Evolutionary conservation across 2,329 filamentous ascomycete species (phyloP).

Genomic region (Talaromyces albobiverticillius): DNA sequence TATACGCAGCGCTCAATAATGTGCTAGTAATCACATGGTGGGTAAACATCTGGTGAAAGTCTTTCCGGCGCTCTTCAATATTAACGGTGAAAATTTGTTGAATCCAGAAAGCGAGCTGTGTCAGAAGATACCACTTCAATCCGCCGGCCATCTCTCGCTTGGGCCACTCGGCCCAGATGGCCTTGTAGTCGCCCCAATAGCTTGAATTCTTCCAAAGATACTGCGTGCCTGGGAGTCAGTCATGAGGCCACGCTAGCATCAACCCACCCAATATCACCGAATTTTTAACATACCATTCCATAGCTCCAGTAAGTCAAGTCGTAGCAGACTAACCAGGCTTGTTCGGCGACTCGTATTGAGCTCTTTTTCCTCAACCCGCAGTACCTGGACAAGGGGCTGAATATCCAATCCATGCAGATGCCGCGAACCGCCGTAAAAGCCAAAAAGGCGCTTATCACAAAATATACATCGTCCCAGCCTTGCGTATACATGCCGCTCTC

Average conservation of each 20-base stretch:
- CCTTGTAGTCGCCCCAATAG: constrained; percentile 72
- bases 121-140: constrained; percentile 85
- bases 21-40: constrained; percentile 88
- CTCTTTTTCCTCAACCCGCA: constrained; percentile 77
- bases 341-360: constrained; percentile 82
- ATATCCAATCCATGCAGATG: constrained; percentile 78
- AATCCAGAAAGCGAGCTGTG: constrained; percentile 88
- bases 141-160: constrained; percentile 68
- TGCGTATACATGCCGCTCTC: constrained; percentile 67
- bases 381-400: constrained; percentile 71
- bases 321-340: constrained; percentile 87
- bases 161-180: constrained; percentile 85
- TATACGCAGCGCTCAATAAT: constrained; percentile 78
- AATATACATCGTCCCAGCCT: constrained; percentile 75
- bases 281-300: constrained; percentile 65
- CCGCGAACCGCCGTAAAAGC: constrained; percentile 85
- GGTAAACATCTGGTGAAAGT: constrained; percentile 92
- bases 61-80: constrained; percentile 90
- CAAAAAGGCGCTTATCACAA: constrained; percentile 75
- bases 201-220: constrained; percentile 76
- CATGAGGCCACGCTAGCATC: not conserved
- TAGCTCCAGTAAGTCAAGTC: constrained; percentile 77
- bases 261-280: not conserved
- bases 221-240: constrained; percentile 42
- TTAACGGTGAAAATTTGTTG: constrained; percentile 94